Evolutionary conservation across 2,329 filamentous ascomycete species (phyloP).

Genomic region (Laburnicola sp.): DNA sequence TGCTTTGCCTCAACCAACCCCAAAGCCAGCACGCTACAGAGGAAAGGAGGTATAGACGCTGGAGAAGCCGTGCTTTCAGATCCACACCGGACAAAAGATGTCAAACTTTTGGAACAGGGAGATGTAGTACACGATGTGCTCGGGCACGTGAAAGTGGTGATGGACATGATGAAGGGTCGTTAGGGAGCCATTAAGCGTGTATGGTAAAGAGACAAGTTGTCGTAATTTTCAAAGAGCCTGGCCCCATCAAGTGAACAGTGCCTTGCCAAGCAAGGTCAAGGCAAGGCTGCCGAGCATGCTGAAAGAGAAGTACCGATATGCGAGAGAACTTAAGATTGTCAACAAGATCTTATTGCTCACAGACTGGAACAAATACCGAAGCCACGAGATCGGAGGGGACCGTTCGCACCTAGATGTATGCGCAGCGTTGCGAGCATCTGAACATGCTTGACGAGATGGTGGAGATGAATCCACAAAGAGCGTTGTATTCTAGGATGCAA

Average conservation of each 20-base stretch:
- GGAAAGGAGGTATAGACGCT: slow-evolving; percentile 28
- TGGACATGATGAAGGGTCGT: slow-evolving; percentile 17
- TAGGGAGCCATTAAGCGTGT: slow-evolving; percentile 25
- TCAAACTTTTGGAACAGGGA: slow-evolving; percentile 40
- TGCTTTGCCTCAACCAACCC: slow-evolving; percentile 11
- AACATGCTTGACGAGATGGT: slow-evolving; percentile 20
- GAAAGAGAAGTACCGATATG: slow-evolving; percentile 18
- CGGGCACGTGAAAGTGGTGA: slow-evolving; percentile 20
- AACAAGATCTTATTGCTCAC: slow-evolving; percentile 28
- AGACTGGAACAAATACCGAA: slow-evolving; percentile 25
- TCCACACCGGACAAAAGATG: slow-evolving; percentile 22
- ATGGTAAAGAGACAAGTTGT: slow-evolving; percentile 12
- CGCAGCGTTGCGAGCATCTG: slow-evolving; percentile 34
- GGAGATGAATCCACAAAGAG: not conserved
- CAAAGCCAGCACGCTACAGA: slow-evolving; percentile 5
- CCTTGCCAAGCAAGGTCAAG: slow-evolving; percentile 10
- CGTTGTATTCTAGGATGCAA: slow-evolving; percentile 49
- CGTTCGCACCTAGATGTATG: slow-evolving; percentile 29
- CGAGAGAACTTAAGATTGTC: slow-evolving; percentile 22
- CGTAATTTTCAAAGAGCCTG: slow-evolving; percentile 17
- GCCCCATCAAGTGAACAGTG: slow-evolving; percentile 16
- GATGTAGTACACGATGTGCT: slow-evolving; percentile 24
- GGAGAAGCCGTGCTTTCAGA: slow-evolving; percentile 28
- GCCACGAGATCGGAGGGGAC: slow-evolving; percentile 26
- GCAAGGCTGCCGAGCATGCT: slow-evolving; percentile 14